Conservation (phyloP, 1,139 yeast species). For the Zygoascus meyerae region DNA sequence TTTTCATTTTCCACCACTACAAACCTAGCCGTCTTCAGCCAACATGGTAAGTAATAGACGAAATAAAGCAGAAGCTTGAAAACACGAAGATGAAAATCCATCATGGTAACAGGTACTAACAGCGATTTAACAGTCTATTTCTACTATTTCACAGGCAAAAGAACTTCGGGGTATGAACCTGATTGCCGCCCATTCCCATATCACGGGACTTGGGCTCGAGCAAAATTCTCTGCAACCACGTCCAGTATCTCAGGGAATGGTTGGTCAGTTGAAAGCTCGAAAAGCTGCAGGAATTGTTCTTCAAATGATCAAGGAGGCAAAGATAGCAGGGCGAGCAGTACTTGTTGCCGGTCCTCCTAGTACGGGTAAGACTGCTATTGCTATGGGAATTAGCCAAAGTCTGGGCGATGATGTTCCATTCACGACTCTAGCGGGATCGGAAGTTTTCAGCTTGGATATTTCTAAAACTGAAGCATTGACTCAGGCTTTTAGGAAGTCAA, state of each 20-base stretch:
- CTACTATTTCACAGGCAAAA: slow-evolving; percentile 34
- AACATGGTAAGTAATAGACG: too few species aligned
- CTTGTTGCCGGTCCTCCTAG: slow-evolving; percentile 97
- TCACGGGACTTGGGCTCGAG: slow-evolving; percentile 90
- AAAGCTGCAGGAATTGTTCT: slow-evolving; percentile 92
- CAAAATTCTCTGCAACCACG: slow-evolving; percentile 75
- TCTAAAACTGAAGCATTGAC: slow-evolving; percentile 94
- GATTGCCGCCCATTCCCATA: slow-evolving; percentile 96
- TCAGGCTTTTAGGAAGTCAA: slow-evolving; percentile 91
- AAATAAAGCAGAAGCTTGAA: too few species aligned
- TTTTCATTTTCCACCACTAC: too few species aligned
- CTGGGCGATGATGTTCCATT: slow-evolving; percentile 92
- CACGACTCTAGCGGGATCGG: slow-evolving; percentile 92
- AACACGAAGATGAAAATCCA: too few species aligned
- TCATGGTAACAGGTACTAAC: too few species aligned
- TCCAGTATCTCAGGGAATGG: slow-evolving; percentile 86
- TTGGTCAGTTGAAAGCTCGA: slow-evolving; percentile 92
- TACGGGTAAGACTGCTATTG: slow-evolving; percentile 98
- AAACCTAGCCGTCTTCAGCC: too few species aligned
- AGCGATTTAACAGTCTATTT: slow-evolving; percentile 15
- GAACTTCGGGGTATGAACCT: slow-evolving; percentile 39
- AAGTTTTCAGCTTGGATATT: slow-evolving; percentile 82
- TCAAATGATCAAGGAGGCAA: slow-evolving; percentile 88
- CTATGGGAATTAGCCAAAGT: slow-evolving; percentile 90
- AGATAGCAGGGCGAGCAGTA: slow-evolving; percentile 95